Conservation (phyloP, 2,329 filamentous ascomycete genomes). For the Aspergillus sp. region DNA sequence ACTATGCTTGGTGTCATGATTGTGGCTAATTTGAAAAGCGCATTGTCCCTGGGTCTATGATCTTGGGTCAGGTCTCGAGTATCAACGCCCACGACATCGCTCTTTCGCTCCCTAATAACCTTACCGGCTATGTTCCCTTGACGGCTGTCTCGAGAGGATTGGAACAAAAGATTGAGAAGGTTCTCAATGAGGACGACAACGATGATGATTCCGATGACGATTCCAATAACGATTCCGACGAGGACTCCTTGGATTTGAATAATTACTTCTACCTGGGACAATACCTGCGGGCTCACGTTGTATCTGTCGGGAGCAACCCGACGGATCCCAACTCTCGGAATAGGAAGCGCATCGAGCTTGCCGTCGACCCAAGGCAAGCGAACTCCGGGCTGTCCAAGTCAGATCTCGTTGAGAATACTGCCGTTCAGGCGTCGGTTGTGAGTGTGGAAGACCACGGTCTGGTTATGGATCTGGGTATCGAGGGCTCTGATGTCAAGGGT, state of each 20-base stretch:
- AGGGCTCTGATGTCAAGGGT: constrained; percentile 61
- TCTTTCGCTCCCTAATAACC: constrained; percentile 83
- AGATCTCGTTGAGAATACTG: constrained; percentile 67
- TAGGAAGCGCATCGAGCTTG: constrained; percentile 80
- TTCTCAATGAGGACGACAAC: constrained; percentile 54
- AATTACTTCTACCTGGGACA: constrained; percentile 75
- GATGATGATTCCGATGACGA: constrained; percentile 50
- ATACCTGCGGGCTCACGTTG: constrained; percentile 77
- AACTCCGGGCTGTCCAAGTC: constrained; percentile 68
- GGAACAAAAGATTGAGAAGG: constrained; percentile 64
- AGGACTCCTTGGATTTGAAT: constrained; percentile 63
- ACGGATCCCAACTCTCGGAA: constrained; percentile 51
- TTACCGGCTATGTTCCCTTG: constrained; percentile 81
- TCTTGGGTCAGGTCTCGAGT: constrained; percentile 77
- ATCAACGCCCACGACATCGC: constrained; percentile 75
- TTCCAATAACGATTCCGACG: constrained; percentile 41
- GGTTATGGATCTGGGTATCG: constrained; percentile 83
- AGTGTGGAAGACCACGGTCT: constrained; percentile 96
- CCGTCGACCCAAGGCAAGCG: constrained; percentile 68
- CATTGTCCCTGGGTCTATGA: constrained; percentile 73
- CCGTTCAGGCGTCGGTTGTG: constrained; percentile 76
- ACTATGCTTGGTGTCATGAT: background rate
- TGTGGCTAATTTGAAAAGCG: constrained; percentile 51
- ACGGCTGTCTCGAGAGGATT: constrained; percentile 82
- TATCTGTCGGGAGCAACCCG: constrained; percentile 61